Evolutionary conservation across 148 eudicot genomes (phyloP).

Genomic region (Rhododendron ferrugineum): DNA sequence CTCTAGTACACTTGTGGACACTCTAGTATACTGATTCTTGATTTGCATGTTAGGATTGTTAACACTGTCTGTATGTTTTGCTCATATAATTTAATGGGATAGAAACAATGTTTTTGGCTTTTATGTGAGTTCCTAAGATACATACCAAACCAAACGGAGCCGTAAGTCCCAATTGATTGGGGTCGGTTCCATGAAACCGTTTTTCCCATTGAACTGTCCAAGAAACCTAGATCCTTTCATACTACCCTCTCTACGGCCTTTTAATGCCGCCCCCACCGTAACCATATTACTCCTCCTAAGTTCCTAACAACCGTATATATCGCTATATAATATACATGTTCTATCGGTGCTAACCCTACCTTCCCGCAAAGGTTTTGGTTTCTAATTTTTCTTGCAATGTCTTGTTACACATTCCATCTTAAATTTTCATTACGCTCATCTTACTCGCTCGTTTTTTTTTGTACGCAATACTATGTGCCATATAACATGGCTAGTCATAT

Average conservation of each 20-base stretch:
- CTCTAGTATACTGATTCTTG: not conserved
- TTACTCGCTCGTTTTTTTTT: too few relatives aligned
- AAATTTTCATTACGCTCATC: not conserved
- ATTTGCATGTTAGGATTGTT: not conserved
- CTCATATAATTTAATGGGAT: not conserved
- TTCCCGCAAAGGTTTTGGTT: not conserved
- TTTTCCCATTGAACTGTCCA: not conserved
- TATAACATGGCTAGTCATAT: not conserved
- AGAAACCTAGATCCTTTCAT: not conserved
- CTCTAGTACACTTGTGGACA: not conserved
- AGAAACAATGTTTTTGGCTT: not conserved
- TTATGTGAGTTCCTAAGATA: not conserved
- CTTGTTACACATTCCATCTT: not conserved
- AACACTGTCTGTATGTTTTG: not conserved
- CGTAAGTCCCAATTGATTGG: not conserved
- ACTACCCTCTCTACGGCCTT: not conserved
- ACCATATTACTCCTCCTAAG: not conserved
- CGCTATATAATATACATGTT: not conserved
- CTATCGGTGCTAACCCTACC: not conserved
- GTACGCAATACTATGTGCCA: not conserved
- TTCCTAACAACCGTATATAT: not conserved
- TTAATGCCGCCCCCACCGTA: not conserved
- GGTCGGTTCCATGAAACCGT: not conserved
- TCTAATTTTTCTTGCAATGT: not conserved
- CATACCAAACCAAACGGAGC: not conserved